Conservation (phyloP, 2,329 filamentous ascomycete species). For the Diaporthe sp. region DNA sequence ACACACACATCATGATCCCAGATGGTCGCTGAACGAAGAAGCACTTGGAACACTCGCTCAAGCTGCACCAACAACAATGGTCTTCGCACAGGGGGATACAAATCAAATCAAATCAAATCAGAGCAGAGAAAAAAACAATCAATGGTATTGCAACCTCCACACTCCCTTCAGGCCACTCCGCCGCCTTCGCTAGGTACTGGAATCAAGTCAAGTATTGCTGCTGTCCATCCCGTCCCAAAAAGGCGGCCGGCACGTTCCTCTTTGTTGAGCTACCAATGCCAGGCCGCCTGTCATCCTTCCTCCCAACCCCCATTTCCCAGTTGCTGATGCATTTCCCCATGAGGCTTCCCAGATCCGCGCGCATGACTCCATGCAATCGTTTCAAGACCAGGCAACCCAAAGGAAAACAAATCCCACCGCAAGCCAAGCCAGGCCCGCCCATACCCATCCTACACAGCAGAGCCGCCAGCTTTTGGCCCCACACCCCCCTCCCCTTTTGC, state of each 20-base stretch:
- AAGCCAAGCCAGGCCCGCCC: neutral
- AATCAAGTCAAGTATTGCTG: neutral
- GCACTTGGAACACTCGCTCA: neutral
- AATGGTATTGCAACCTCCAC: constrained; percentile 26
- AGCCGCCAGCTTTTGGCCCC: neutral
- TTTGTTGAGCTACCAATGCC: constrained; percentile 40
- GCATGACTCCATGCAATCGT: constrained; percentile 18
- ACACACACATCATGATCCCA: neutral
- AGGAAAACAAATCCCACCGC: neutral
- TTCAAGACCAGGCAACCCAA: constrained; percentile 2
- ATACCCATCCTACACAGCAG: neutral
- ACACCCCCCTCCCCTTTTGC: neutral
- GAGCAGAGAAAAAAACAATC: constrained; percentile 7
- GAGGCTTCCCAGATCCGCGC: constrained; percentile 14
- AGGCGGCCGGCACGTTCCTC: constrained; percentile 37
- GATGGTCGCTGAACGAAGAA: neutral
- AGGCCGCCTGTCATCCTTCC: neutral
- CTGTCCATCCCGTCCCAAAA: constrained; percentile 3
- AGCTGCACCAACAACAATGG: neutral
- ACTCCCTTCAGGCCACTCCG: neutral
- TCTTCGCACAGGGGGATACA: neutral
- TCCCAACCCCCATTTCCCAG: neutral
- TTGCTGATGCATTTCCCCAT: neutral
- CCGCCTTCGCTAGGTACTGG: constrained; percentile 22
- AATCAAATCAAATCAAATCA: neutral